A percentile compares a stretch with the other conserved stretches of the same genome.
These are phyloP conservation scores for Lactarius hatsudake DNA, from an alignment of 768 basidiomycete species.

Conservation along the genomic window DNA sequence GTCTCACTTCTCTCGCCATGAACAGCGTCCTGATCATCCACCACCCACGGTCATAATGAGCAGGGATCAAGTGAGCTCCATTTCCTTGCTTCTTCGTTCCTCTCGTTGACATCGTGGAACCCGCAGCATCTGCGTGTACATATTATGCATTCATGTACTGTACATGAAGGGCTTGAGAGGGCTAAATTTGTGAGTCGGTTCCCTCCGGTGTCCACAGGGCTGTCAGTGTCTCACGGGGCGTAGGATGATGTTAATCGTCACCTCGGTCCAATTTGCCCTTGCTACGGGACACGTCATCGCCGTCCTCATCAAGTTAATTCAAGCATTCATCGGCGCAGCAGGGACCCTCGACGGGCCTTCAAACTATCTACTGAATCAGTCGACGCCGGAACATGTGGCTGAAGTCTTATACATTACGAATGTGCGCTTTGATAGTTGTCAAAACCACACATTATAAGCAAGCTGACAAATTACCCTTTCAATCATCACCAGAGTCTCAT, in stretches of 20 bases:
- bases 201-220: neutral
- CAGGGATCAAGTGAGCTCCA: conserved; percentile 17
- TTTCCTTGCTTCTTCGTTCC: neutral
- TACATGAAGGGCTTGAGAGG: conserved; percentile 7
- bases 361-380: neutral
- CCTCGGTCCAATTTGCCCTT: conserved; percentile 14
- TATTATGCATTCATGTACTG: conserved; percentile 7
- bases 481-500: conserved; percentile 12
- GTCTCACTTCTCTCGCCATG: too few relatives aligned
- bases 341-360: neutral
- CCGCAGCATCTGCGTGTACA: conserved; percentile 15
- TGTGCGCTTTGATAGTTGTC: neutral
- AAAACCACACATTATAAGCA: neutral
- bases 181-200: conserved; percentile 5
- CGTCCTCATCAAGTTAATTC: conserved; percentile 11
- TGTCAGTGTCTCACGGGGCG: neutral
- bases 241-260: conserved; percentile 14
- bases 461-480: neutral
- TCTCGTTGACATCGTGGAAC: neutral
- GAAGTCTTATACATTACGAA: conserved; percentile 18
- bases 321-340: conserved; percentile 1
- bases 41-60: too few relatives aligned
- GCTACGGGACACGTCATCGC: conserved; percentile 18
- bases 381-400: conserved; percentile 9
- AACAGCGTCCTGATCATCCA: too few relatives aligned